Base-by-base conservation (phyloP, 148 eudicot genomes). In the Cornus suecica region DNA sequence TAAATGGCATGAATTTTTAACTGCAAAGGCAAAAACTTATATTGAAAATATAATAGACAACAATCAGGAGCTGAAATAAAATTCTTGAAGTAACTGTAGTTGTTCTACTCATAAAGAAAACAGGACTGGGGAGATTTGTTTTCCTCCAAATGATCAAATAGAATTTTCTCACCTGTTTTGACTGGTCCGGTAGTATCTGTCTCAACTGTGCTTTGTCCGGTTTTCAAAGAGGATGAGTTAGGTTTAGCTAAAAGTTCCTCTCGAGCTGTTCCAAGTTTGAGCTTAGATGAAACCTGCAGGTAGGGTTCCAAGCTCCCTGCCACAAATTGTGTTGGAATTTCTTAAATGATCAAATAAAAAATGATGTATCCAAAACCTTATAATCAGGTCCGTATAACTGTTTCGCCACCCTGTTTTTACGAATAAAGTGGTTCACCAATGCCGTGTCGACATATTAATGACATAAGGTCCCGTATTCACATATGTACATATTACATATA, bases 241-340 rank as follows among this genome's bases (percentile, higher is more conserved):
- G 76, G 65, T 78, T 86, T 88, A 68, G 70, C 58, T 32, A 89
- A 83, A 74, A 83, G 86, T 27, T 89, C 91, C 78, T 92, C 97
- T 77, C 88, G 90, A 78, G 79, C 69, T 34, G 79, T 78, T 80
- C 84, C 87, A 78, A 94, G 86, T 86, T 89, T 94, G 54, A 94
- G 90, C 88, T 92, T 94, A 52, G 88, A 86, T 45, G 92, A 87
- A 54, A 94, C 86, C 29, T 88, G 92, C 68, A 88, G 90, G 76
- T 88, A 94, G 22, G 83, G 42, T 66, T 94, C 94, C 85, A 91
- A 77, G 73, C 86, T 85, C 69, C 95, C 98, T 94, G 89, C 45
- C 24, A 80, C 28, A 78, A 68, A 54, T 70, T 62, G 68, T 29
- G 32, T 29, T 23, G 22, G 37, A 61, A 65, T 3, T 79, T 14